phyloP scores from a whole-genome alignment of 805 yeast species.

The Pichia rugopelliculosa region DNA sequence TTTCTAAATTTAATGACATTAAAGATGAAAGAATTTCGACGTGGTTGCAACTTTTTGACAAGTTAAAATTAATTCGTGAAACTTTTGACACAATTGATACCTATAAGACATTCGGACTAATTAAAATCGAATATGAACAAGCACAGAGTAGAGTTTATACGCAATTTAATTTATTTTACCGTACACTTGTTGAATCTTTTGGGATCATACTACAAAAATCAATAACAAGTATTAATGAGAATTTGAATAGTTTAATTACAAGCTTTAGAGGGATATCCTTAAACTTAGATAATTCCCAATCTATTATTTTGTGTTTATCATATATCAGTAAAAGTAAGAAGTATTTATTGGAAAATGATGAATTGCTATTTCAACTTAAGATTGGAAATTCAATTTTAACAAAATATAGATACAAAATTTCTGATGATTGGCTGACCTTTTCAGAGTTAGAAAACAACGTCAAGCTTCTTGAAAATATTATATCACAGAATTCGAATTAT shows the following conservation, averaged over 20 bases:
- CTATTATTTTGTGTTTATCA: constrained; percentile 33
- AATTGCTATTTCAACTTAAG: background rate
- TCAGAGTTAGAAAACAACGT: background rate
- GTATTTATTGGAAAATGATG: background rate
- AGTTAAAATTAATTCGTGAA: constrained; percentile 35
- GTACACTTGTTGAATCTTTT: constrained; percentile 35
- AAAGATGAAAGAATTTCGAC: constrained; percentile 29
- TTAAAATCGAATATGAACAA: constrained; percentile 39
- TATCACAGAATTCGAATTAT: background rate
- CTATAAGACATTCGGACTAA: constrained; percentile 32
- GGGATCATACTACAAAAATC: constrained; percentile 29
- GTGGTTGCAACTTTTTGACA: constrained; percentile 45
- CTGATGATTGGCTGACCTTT: background rate
- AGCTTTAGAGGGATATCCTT: constrained; percentile 31
- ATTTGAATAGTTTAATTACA: constrained; percentile 29
- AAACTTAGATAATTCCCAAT: constrained; percentile 32
- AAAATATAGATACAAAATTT: constrained; percentile 38
- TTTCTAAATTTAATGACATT: constrained; percentile 31
- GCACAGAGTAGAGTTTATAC: constrained; percentile 42
- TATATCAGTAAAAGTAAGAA: constrained; percentile 29
- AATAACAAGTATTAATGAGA: constrained; percentile 26
- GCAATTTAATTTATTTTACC: constrained; percentile 56
- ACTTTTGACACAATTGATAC: constrained; percentile 47
- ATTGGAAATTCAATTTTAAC: constrained; percentile 24
- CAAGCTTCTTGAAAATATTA: background rate